A percentile compares a stretch with the other conserved stretches of the same genome.
These are phyloP conservation scores for Plectosphaerella cucumerina DNA, from an alignment of 2,329 filamentous ascomycete species.

Conservation along the genomic window DNA sequence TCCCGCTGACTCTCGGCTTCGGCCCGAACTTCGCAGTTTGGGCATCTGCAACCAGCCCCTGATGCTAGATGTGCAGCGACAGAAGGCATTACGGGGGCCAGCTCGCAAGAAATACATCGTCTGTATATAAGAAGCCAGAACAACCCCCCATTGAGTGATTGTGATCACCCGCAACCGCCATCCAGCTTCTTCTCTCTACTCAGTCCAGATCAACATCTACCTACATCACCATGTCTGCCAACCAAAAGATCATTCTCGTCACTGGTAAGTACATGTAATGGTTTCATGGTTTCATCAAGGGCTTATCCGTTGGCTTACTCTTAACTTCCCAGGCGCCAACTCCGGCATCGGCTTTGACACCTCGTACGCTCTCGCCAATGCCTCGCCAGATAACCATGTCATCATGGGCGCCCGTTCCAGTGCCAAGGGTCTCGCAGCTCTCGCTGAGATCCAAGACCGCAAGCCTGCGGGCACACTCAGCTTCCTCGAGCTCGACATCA, in stretches of 20 bases:
- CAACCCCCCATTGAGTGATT: too few species aligned
- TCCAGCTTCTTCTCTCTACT: too few species aligned
- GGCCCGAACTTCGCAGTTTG: too few species aligned
- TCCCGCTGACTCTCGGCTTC: too few species aligned
- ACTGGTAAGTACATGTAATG: slow-evolving; percentile 24
- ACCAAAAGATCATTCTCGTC: slow-evolving; percentile 23
- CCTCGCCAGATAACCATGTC: slow-evolving; percentile 32
- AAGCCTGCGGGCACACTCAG: slow-evolving; percentile 54
- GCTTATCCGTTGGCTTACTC: too few species aligned
- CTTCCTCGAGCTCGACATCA: slow-evolving; percentile 52
- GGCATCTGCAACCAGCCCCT: too few species aligned
- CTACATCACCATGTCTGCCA: slow-evolving; percentile 11
- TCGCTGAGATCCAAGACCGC: slow-evolving; percentile 24
- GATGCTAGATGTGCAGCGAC: too few species aligned
- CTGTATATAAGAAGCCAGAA: too few species aligned
- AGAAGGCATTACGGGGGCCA: too few species aligned
- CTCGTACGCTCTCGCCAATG: slow-evolving; percentile 25
- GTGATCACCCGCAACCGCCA: too few species aligned
- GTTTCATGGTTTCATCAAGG: background rate
- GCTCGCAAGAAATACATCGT: too few species aligned
- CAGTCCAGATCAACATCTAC: too few species aligned
- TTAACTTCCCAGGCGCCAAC: slow-evolving; percentile 28
- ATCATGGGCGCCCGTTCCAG: slow-evolving; percentile 30
- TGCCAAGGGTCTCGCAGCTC: slow-evolving; percentile 30
- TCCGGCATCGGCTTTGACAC: slow-evolving; percentile 43